phyloP scores from a whole-genome alignment of 495 filamentous ascomycete genomes.

The Penicillium parvum region DNA sequence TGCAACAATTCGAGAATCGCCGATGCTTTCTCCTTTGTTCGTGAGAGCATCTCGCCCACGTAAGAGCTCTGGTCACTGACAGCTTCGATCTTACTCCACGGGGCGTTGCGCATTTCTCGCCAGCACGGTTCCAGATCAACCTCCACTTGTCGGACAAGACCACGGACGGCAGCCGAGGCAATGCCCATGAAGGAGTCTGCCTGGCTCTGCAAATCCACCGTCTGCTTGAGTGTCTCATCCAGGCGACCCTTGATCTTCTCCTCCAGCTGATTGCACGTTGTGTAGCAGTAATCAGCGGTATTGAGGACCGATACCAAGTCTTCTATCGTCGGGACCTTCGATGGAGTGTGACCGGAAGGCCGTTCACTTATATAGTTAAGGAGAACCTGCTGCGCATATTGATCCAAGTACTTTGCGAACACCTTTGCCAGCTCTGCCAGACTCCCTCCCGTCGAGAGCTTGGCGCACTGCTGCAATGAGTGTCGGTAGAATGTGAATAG shows the following conservation, averaged over 20 bases:
- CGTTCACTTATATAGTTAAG: constrained; percentile 69
- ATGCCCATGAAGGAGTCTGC: constrained; percentile 95
- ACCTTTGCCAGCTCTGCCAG: constrained; percentile 81
- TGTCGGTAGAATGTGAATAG: constrained; percentile 95
- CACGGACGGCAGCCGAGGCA: constrained; percentile 78
- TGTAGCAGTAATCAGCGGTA: constrained; percentile 96
- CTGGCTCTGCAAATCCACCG: constrained; percentile 85
- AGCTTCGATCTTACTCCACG: constrained; percentile 90
- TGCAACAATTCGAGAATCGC: constrained; percentile 75
- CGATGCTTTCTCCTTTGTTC: constrained; percentile 61
- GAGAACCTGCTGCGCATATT: constrained; percentile 91
- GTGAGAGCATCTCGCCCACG: constrained; percentile 71
- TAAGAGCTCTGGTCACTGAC: constrained; percentile 97
- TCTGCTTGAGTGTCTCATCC: constrained; percentile 67
- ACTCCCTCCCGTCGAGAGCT: constrained; percentile 83
- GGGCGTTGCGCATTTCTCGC: constrained; percentile 95
- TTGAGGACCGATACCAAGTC: constrained; percentile 85
- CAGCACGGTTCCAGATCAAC: constrained; percentile 76
- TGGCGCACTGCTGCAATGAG: constrained; percentile 88
- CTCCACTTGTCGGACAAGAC: constrained; percentile 80
- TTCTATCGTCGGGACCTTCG: constrained; percentile 58
- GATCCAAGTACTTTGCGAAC: constrained; percentile 89
- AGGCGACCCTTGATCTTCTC: constrained; percentile 90
- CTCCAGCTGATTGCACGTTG: constrained; percentile 84
- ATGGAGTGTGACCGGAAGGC: constrained; percentile 43